Percentiles rank a stretch among this genome's conserved stretches.
phyloP scores from a whole-genome alignment of 2,329 filamentous ascomycete species.

The Aschersonia sp. region DNA sequence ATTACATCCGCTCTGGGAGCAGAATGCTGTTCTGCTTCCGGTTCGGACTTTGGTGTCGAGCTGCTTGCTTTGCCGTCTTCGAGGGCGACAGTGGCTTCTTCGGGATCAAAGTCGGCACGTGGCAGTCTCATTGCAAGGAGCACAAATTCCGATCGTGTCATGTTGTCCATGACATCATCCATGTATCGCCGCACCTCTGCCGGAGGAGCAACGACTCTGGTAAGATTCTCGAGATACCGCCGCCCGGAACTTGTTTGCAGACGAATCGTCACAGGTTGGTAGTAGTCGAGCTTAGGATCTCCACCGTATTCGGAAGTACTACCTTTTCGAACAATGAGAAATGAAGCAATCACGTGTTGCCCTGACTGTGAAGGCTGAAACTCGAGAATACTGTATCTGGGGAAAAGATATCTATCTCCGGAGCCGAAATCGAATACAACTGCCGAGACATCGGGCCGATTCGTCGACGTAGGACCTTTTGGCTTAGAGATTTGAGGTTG shows the following conservation, averaged over 20 bases:
- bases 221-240: slow-evolving; percentile 45
- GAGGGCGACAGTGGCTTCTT: slow-evolving; percentile 9
- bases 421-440: slow-evolving; percentile 58
- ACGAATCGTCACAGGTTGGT: slow-evolving; percentile 58
- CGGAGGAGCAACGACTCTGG: slow-evolving; percentile 44
- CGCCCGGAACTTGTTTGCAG: slow-evolving; percentile 38
- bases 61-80: slow-evolving; percentile 17
- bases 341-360: slow-evolving; percentile 56
- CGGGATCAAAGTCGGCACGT: slow-evolving; percentile 19
- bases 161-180: slow-evolving; percentile 56
- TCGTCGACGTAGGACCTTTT: slow-evolving; percentile 38
- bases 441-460: slow-evolving; percentile 48
- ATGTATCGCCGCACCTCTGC: slow-evolving; percentile 53
- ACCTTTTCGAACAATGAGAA: slow-evolving; percentile 62
- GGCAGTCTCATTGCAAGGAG: slow-evolving; percentile 53
- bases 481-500: slow-evolving; percentile 41
- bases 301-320: slow-evolving; percentile 50
- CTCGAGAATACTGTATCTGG: slow-evolving; percentile 64
- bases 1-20: slow-evolving; percentile 17
- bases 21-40: slow-evolving; percentile 10
- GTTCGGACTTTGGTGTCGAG: slow-evolving; percentile 15
- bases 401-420: slow-evolving; percentile 66
- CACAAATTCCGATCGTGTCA: slow-evolving; percentile 54
- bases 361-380: slow-evolving; percentile 35
- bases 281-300: slow-evolving; percentile 55